Evolutionary conservation across 1,284 basidiomycete genomes (phyloP).

Genomic region (Bjerkandera adusta): DNA sequence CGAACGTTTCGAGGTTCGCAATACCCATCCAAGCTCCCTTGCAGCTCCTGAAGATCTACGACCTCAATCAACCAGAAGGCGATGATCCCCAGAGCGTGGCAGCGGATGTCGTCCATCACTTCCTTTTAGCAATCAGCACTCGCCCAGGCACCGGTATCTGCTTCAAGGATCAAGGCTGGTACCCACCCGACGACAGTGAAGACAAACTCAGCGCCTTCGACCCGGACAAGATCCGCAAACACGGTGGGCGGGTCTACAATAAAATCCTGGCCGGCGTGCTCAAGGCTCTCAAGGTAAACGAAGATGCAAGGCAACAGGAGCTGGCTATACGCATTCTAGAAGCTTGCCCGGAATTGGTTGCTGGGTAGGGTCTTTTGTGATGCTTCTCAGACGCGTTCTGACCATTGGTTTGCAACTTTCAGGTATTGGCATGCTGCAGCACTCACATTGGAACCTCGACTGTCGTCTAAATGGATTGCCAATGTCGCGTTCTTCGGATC

Average conservation of each 20-base stretch:
- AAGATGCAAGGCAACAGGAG: slow-evolving; percentile 85
- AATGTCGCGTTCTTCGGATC: slow-evolving; percentile 82
- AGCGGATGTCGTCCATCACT: slow-evolving; percentile 85
- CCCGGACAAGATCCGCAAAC: slow-evolving; percentile 34
- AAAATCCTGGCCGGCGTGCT: slow-evolving; percentile 80
- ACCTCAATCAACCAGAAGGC: slow-evolving; percentile 51
- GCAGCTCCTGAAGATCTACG: slow-evolving; percentile 71
- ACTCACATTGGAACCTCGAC: slow-evolving; percentile 81
- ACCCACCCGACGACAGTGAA: slow-evolving; percentile 59
- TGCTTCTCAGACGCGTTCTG: slow-evolving; percentile 3
- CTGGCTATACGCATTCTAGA: slow-evolving; percentile 75
- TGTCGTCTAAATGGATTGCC: slow-evolving; percentile 87
- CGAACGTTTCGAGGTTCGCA: neutral
- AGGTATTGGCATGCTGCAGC: slow-evolving; percentile 79
- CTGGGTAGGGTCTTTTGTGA: slow-evolving; percentile 47
- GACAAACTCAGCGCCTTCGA: slow-evolving; percentile 33
- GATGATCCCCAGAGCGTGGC: slow-evolving; percentile 54
- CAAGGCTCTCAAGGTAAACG: slow-evolving; percentile 73
- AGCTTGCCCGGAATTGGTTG: slow-evolving; percentile 85
- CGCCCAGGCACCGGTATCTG: slow-evolving; percentile 84
- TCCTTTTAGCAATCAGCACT: slow-evolving; percentile 85
- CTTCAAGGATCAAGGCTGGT: slow-evolving; percentile 91
- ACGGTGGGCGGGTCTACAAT: slow-evolving; percentile 67
- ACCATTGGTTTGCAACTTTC: slow-evolving; percentile 9
- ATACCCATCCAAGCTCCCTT: slow-evolving; percentile 3